phyloP scores from a whole-genome alignment of 2,329 filamentous ascomycete species.

The Teratosphaeria pseudoeucalypti region DNA sequence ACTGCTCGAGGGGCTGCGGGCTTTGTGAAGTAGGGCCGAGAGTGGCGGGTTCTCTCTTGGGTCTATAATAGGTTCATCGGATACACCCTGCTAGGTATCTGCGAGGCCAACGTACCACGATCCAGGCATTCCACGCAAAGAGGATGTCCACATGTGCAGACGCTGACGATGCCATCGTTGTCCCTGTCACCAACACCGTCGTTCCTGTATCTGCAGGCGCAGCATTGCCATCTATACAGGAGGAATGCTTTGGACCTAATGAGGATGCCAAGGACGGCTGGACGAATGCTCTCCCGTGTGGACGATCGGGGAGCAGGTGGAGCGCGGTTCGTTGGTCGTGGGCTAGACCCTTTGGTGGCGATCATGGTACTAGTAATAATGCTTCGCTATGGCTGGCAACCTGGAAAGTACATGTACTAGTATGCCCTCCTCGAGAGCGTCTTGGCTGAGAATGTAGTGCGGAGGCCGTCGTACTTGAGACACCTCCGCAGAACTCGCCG shows the following conservation, averaged over 20 bases:
- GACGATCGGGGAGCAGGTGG: background rate
- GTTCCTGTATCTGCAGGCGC: background rate
- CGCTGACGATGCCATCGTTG: background rate
- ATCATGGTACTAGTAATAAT: background rate
- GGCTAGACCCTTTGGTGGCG: background rate
- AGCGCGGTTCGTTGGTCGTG: background rate
- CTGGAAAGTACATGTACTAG: background rate
- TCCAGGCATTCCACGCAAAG: background rate
- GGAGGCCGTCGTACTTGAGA: background rate
- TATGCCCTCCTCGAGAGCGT: background rate
- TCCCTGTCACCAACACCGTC: background rate
- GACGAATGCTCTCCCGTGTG: background rate
- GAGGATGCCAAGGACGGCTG: background rate
- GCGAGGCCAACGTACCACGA: background rate
- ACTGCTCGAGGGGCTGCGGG: background rate
- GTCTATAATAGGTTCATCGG: background rate
- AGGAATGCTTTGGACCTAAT: background rate
- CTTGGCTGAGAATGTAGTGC: background rate
- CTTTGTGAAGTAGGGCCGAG: background rate
- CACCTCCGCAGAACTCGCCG: background rate
- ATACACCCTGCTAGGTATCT: background rate
- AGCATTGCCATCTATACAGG: background rate
- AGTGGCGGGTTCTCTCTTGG: background rate
- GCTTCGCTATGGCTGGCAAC: background rate
- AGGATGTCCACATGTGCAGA: background rate